Percentiles rank a stretch among this genome's conserved stretches.
These are phyloP conservation scores for Microsporum canis DNA, from an alignment of 2,329 filamentous ascomycete species.

Conservation along the genomic window DNA sequence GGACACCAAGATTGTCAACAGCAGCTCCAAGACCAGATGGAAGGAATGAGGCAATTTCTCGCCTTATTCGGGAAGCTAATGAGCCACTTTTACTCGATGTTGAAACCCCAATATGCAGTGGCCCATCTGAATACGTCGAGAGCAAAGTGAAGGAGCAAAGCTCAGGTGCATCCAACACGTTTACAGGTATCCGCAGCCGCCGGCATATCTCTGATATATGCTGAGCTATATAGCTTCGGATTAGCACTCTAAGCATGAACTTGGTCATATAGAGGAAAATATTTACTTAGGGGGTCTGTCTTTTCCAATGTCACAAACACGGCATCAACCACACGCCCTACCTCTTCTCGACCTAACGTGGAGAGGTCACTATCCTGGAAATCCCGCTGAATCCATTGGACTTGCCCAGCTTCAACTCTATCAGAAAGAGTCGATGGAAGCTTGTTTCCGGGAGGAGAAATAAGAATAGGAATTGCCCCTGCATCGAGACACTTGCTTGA, in stretches of 20 bases:
- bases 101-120: slow-evolving; percentile 87
- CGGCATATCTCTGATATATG: slow-evolving; percentile 66
- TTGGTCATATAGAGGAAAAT: background rate
- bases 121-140: slow-evolving; percentile 79
- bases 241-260: background rate
- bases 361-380: slow-evolving; percentile 65
- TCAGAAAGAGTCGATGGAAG: slow-evolving; percentile 44
- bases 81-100: slow-evolving; percentile 94
- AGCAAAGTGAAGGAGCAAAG: slow-evolving; percentile 86
- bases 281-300: slow-evolving; percentile 40
- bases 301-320: slow-evolving; percentile 69
- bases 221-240: slow-evolving; percentile 39
- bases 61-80: slow-evolving; percentile 73
- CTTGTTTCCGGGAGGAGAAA: slow-evolving; percentile 55
- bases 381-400: slow-evolving; percentile 32
- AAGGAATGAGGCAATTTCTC: slow-evolving; percentile 73
- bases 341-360: slow-evolving; percentile 65
- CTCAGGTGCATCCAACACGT: slow-evolving; percentile 75
- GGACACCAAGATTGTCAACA: slow-evolving; percentile 63
- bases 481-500: slow-evolving; percentile 69
- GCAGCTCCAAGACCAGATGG: slow-evolving; percentile 65
- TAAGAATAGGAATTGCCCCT: slow-evolving; percentile 67
- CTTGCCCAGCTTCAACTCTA: slow-evolving; percentile 32
- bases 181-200: slow-evolving; percentile 75
- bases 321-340: slow-evolving; percentile 69